Percentiles rank a stretch among this genome's conserved stretches.
Conservation (phyloP, 164 flowering plant genomes). For the Akebia trifoliata region DNA sequence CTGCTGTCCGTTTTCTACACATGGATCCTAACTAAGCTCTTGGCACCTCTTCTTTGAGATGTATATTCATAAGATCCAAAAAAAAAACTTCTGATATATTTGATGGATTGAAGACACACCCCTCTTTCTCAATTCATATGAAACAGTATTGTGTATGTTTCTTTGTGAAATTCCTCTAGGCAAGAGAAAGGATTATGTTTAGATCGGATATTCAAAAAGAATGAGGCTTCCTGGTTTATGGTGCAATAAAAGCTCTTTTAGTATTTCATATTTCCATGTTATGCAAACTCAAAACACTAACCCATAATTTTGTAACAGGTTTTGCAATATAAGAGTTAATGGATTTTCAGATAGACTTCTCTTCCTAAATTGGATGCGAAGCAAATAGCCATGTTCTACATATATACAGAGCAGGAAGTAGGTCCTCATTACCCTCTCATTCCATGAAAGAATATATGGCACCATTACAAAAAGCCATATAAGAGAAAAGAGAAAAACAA, state of each 20-base stretch:
- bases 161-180: neutral
- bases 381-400: neutral
- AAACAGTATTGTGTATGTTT: neutral
- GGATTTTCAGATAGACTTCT: neutral
- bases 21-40: constrained; percentile 63
- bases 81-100: neutral
- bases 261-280: neutral
- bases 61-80: neutral
- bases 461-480: neutral
- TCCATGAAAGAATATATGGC: neutral
- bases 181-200: neutral
- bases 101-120: too few species aligned
- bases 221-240: neutral
- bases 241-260: neutral
- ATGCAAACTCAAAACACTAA: neutral
- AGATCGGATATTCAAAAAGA: constrained; percentile 2
- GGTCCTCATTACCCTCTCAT: too few species aligned
- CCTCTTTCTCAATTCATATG: neutral
- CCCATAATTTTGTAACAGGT: neutral
- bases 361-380: neutral
- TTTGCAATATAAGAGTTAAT: neutral
- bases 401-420: neutral
- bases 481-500: neutral
- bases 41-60: constrained; percentile 42
- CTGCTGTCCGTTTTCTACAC: constrained; percentile 65